Conservation (phyloP, 805 yeast genomes). For the Starmerella etchellsii region DNA sequence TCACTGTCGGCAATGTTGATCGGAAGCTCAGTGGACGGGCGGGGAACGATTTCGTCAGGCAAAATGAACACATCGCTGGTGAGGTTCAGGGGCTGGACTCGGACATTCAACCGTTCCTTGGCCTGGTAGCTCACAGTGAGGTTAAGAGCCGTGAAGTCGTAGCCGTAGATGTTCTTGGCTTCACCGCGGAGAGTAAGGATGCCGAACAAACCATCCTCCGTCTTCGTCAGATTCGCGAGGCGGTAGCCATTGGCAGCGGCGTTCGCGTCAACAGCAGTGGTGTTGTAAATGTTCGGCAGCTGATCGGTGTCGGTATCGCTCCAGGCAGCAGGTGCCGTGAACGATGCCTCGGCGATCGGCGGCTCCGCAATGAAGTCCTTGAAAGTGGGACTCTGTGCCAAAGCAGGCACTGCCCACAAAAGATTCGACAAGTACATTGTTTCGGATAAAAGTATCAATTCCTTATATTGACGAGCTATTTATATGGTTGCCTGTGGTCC, state of each 20-base stretch:
- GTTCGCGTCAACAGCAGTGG: neutral
- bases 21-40: neutral
- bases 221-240: neutral
- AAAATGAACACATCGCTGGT: neutral
- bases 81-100: neutral
- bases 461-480: too few relatives aligned
- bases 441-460: too few relatives aligned
- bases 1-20: neutral
- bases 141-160: neutral
- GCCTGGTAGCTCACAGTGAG: conserved; percentile 1
- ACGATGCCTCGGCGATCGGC: neutral
- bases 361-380: neutral
- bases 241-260: neutral
- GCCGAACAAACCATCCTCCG: neutral
- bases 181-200: neutral
- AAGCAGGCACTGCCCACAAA: neutral
- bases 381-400: neutral
- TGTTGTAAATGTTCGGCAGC: conserved; percentile 1
- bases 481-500: too few relatives aligned
- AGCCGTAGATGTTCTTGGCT: neutral
- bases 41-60: neutral
- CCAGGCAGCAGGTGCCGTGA: conserved; percentile 1
- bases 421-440: neutral
- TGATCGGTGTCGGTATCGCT: neutral
- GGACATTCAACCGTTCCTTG: neutral